Evolutionary conservation across 2,329 filamentous ascomycete species (phyloP), one percentile per base, ranked within the genome.

Genomic region (Colletotrichum sp.): DNA sequence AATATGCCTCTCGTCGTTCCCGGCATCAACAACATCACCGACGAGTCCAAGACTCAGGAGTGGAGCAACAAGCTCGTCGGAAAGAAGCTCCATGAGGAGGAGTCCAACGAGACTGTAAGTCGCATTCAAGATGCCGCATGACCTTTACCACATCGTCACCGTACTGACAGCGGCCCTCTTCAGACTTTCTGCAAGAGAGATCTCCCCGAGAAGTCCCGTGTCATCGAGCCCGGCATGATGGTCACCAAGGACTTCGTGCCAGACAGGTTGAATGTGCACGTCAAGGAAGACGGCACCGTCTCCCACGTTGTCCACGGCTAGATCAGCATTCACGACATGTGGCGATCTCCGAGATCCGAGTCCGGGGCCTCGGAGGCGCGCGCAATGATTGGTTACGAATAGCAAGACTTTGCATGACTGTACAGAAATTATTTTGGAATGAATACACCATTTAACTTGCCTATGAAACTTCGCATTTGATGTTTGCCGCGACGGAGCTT

Each of bases 1-100:
- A 83, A n/a, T 85, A 92, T 93, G 92, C 92, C 92, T 90, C 91
- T 93, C 84, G 88, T 93, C 80, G 88, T 92, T 22, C 91, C 91
- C 71, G 90, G 89, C 81, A 85, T 92, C 79, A 92, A 87, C 78
- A 86, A 84, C 77, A 85, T 84, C 77, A 83, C 86, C 55, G 82
- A 82, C 78, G 81, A 85, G 81, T 81, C 85, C 82, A 87, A 88
- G 84, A 90, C 88, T 44, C 86, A 91, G 75, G 87, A 91, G 80
- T 93, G 92, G 92, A 86, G 85, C 78, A 89, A 88, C 84, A 92
- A 92, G 87, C 86, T 93, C 6, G 88, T 91, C 62, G 92, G 92
- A 81, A 93, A 93, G 90, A 93, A 88, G 64, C 83, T 93, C 15
- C 87, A 88, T 13, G 91, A 92, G 1, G 80, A 84, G 19, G 82